phyloP scores from a whole-genome alignment of 2,329 filamentous ascomycete genomes.

The Fusarium concolor region DNA sequence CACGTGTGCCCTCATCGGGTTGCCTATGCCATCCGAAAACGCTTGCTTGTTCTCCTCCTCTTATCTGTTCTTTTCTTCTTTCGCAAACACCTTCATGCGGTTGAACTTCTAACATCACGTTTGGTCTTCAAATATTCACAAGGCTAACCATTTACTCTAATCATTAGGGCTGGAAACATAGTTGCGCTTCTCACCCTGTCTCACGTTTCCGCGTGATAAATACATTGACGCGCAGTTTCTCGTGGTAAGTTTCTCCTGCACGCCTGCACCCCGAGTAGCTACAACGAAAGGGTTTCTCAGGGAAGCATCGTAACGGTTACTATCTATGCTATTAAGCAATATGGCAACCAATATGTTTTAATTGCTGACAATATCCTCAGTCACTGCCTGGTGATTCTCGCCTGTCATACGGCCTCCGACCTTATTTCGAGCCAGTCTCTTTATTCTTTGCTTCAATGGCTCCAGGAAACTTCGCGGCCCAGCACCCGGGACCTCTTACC shows the following conservation, averaged over 20 bases:
- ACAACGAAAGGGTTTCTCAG: not conserved
- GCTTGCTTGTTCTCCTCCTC: not conserved
- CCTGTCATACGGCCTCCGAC: slow-evolving; percentile 11
- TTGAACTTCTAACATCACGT: not conserved
- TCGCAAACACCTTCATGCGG: not conserved
- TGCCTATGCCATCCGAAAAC: not conserved
- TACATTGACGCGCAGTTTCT: not conserved
- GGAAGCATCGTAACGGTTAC: not conserved
- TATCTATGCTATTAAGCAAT: not conserved
- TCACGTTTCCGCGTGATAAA: not conserved
- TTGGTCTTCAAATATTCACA: not conserved
- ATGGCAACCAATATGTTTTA: not conserved
- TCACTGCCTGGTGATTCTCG: not conserved
- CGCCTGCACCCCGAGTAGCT: not conserved
- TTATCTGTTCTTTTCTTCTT: not conserved
- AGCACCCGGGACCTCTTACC: slow-evolving; percentile 17
- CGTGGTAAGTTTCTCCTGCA: slow-evolving; percentile 17
- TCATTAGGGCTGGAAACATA: slow-evolving; percentile 15
- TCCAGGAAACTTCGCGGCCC: not conserved
- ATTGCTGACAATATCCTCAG: slow-evolving; percentile 12
- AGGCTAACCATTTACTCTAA: not conserved
- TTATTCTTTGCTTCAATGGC: slow-evolving; percentile 2
- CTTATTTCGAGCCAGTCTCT: not conserved
- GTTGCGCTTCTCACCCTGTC: slow-evolving; percentile 12
- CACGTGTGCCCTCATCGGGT: not conserved